phyloP scores from a whole-genome alignment of 1,284 basidiomycete species.

The Blastosporella zonata region DNA sequence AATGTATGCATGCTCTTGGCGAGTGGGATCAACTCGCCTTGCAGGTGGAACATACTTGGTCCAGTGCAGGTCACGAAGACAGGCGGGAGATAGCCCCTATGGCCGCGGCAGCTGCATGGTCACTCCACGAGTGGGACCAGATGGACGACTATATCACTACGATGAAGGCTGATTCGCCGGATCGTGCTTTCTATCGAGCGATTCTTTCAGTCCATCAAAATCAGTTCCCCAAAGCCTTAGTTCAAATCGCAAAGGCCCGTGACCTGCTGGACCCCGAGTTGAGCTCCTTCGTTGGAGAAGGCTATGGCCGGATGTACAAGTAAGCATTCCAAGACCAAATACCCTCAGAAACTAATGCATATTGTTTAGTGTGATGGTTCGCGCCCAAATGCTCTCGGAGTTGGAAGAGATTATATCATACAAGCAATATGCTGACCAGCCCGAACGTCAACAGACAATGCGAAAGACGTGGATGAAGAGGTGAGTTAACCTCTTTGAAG shows the following conservation, averaged over 20 bases:
- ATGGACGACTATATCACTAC: constrained; percentile 98
- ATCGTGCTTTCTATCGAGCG: constrained; percentile 94
- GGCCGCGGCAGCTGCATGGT: constrained; percentile 97
- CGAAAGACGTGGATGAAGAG: constrained; percentile 95
- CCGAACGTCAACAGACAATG: constrained; percentile 84
- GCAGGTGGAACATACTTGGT: constrained; percentile 90
- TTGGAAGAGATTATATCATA: constrained; percentile 97
- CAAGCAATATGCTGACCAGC: constrained; percentile 93
- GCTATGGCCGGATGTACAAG: constrained; percentile 96
- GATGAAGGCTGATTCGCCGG: constrained; percentile 93
- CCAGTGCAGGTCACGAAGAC: constrained; percentile 79
- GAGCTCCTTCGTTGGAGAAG: constrained; percentile 91
- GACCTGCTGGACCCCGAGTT: constrained; percentile 93
- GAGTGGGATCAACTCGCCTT: constrained; percentile 95
- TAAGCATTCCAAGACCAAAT: constrained; percentile 35
- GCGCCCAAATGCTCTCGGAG: constrained; percentile 98
- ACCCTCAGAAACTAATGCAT: constrained; percentile 3
- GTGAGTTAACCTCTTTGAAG: constrained; percentile 36
- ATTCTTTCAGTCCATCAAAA: constrained; percentile 96
- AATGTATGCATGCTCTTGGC: constrained; percentile 94
- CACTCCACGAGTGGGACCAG: constrained; percentile 93
- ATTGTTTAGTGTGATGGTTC: constrained; percentile 79
- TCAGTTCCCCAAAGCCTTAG: constrained; percentile 88
- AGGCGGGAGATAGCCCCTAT: constrained; percentile 93
- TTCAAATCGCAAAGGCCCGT: constrained; percentile 92